Conservation (phyloP, 176 grass and related monocot genomes). For the Triticum turgidum region DNA sequence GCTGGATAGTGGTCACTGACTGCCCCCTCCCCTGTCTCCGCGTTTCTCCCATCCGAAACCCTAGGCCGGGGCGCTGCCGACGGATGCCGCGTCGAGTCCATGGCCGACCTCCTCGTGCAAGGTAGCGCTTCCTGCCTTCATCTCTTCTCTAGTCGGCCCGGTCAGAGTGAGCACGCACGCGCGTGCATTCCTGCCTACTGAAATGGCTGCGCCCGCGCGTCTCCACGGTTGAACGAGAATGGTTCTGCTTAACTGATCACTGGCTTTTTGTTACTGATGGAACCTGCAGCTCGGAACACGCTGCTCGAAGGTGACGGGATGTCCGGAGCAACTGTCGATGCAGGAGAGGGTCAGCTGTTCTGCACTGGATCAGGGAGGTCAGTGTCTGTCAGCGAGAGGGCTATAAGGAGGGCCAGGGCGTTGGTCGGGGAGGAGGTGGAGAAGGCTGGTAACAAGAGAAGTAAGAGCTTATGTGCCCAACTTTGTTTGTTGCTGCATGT, state of each 20-base stretch:
- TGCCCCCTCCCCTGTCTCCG: not conserved
- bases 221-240: not conserved
- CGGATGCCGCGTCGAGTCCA: conserved; percentile 13
- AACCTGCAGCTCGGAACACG: not conserved
- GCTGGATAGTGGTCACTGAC: not conserved
- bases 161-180: not conserved
- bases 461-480: conserved; percentile 3
- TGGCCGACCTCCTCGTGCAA: conserved; percentile 40
- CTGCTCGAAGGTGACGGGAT: not conserved
- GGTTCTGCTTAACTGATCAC: not conserved
- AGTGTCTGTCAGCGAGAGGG: conserved; percentile 16
- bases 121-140: not conserved
- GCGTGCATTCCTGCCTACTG: not conserved
- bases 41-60: not conserved
- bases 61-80: conserved; percentile 2
- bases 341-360: conserved; percentile 26
- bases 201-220: not conserved
- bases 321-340: not conserved
- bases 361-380: conserved; percentile 33
- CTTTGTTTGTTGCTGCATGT: not conserved
- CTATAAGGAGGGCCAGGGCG: conserved; percentile 24
- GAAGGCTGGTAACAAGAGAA: conserved; percentile 10
- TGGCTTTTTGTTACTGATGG: not conserved
- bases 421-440: conserved; percentile 22
- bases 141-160: not conserved